Base-by-base conservation (phyloP, 306 rosid species). In the Gynostemma pentaphyllum region DNA sequence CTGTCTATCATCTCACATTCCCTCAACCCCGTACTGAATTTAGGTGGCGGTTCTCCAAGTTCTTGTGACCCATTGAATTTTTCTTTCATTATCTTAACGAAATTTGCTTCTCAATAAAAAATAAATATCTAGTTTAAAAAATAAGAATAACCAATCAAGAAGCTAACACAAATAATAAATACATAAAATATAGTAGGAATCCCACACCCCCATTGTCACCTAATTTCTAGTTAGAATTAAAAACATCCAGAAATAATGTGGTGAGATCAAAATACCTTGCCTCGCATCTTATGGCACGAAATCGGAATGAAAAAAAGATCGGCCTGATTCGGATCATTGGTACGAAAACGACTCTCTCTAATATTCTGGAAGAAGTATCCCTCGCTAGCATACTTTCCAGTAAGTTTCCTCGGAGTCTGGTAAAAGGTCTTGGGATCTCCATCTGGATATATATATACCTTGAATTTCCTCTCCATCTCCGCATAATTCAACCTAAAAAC, bases 231-330 rank as follows among this genome's bases (percentile, higher is more conserved):
- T 54, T n/a, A 19, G 7, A 32, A 52, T 28, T 3, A 72, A 64
- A 50, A 24, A 19, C 21, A 2, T 65, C 40, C 22, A 36, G 42
- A 66, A 36, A 57, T 39, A 29, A 73, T 21, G n/a, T 16, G 62
- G 22, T n/a, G 13, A 24, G 37, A 5, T 15, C 16, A 6, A 34
- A 39, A 54, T 80, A 92, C 98, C 98, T 88, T 86, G 75, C 98
- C 98, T 54, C 96, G 82, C 98, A 92, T 88, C 80, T 92, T 92
- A 64, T 92, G 96, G 73, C 96, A 88, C 2, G 98, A 92, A 69
- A 92, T 88, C 12, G 94, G 96, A 56, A 92, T 82, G 78, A 92
- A 92, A 77, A 92, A 92, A 74, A 88, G 88, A 66, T 84, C 74
- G 2, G 99, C 96, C 76, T 82, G 79, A 76, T 79, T 78, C 5